Evolutionary conservation across 331 rosid genomes (phyloP), one percentile per base, ranked within the genome.

Genomic region (Rosa hybrid): DNA sequence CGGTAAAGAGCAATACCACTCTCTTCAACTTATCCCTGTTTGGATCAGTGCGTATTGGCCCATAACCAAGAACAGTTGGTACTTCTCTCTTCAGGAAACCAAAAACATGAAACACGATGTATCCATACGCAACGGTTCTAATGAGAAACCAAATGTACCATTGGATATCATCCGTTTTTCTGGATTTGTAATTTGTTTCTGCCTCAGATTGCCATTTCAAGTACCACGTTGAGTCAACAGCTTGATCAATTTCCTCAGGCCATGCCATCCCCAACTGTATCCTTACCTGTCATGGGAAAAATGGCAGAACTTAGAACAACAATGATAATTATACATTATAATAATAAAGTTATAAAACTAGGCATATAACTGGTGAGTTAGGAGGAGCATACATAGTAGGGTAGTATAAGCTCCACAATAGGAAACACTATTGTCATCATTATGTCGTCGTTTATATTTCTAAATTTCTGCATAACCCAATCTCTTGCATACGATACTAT

Each of bases 151-250:
- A 79, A 68, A 88, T 2, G 81, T 73, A 62, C 98, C 98, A 93
- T 69, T 44, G 78, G 51, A 48, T 0, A 62, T 48, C 89, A 42
- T 89, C 93, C 53, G 60, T 69, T 83, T 81, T 84, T 80, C 96
- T 87, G 78, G 90, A 80, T 79, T 39, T 84, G 72, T 84, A 88
- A 76, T 56, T 87, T 81, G 56, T 79, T 87, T 91, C 98, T 81
- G 97, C 90, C 88, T 87, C 91, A 49, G 97, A 90, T 84, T 95
- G 98, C 93, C 96, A 92, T 87, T 91, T 86, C 89, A 95, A 87
- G 88, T 88, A 92, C 98, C 98, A 90, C 38, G 98, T 86, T 70
- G 93, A 78, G 44, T 68, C 94, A 77, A 89, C 92, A 21, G 89
- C 83, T 89, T 88, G 92, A 80, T 86, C 81, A 81, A 85, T 82